Evolutionary conservation across 2,329 filamentous ascomycete genomes (phyloP).

Genomic region (Dothistroma septosporum): DNA sequence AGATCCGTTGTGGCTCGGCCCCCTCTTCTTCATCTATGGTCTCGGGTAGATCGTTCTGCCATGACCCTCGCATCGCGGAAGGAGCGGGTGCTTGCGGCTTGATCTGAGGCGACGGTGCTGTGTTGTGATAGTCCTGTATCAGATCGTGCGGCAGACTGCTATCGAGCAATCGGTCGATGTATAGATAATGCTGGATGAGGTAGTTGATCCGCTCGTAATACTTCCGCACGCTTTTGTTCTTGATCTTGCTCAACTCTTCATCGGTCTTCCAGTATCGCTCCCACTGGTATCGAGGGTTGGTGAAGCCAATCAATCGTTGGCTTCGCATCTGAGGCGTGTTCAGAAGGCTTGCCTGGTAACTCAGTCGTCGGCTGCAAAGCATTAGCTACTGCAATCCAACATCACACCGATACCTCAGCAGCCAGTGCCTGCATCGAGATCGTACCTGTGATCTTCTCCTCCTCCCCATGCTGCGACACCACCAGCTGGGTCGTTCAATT

Average conservation of each 20-base stretch:
- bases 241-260: conserved; percentile 67
- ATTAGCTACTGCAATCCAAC: not conserved
- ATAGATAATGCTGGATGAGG: conserved; percentile 85
- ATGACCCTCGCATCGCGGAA: conserved; percentile 8
- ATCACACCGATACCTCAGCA: not conserved
- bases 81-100: conserved; percentile 29
- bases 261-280: conserved; percentile 81
- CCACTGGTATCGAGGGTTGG: conserved; percentile 80
- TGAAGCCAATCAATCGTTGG: conserved; percentile 82
- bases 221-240: conserved; percentile 67
- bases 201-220: conserved; percentile 91
- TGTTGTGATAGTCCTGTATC: conserved; percentile 79
- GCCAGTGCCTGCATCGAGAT: not conserved
- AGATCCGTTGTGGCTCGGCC: conserved; percentile 15
- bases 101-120: conserved; percentile 32
- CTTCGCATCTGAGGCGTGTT: conserved; percentile 67
- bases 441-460: conserved; percentile 29
- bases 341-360: conserved; percentile 41
- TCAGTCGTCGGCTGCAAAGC: conserved; percentile 36
- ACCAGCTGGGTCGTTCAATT: not conserved
- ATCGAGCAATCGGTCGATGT: conserved; percentile 85
- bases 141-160: conserved; percentile 88
- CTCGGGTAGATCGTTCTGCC: conserved; percentile 55
- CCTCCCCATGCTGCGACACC: conserved; percentile 26
- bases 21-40: conserved; percentile 68